A percentile compares a stretch with the other conserved stretches of the same genome.
These are phyloP conservation scores for Eimeria tenella DNA, from an alignment of 169 alveolate genomes.

Conservation along the genomic window DNA sequence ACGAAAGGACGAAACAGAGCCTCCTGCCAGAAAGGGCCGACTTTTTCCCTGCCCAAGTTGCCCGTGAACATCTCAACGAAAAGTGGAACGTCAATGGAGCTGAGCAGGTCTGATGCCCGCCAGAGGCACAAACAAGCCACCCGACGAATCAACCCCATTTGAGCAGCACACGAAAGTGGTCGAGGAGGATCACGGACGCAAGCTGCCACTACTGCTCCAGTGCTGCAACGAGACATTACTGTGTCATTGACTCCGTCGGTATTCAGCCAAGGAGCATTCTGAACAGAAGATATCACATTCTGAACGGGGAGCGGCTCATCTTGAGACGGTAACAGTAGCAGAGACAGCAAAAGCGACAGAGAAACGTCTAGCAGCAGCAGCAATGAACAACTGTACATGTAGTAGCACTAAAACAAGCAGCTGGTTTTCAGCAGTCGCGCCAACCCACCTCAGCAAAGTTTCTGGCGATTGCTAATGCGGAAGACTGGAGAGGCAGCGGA, in stretches of 20 bases:
- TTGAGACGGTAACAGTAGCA: not conserved
- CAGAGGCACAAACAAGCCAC: slow-evolving; percentile 41
- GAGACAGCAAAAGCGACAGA: slow-evolving; percentile 10
- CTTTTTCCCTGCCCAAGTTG: not conserved
- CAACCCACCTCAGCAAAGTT: slow-evolving; percentile 17
- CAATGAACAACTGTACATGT: not conserved
- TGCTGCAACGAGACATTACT: not conserved
- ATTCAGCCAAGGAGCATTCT: slow-evolving; percentile 42
- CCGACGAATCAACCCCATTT: not conserved
- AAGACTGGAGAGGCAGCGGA: slow-evolving; percentile 21
- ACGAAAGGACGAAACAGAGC: not conserved
- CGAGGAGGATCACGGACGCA: not conserved
- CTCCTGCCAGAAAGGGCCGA: slow-evolving; percentile 30
- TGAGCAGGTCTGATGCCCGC: not conserved
- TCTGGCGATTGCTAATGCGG: slow-evolving; percentile 23
- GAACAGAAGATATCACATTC: not conserved
- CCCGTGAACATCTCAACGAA: not conserved
- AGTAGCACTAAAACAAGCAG: not conserved
- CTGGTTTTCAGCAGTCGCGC: not conserved
- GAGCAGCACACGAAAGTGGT: not conserved
- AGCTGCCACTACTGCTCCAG: not conserved
- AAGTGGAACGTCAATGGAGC: not conserved
- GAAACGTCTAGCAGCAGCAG: not conserved
- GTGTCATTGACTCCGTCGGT: not conserved
- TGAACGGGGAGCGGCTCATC: no score